Evolutionary conservation across 2,329 filamentous ascomycete genomes (phyloP), one percentile per base, ranked within the genome.

Genomic region (Cytospora paraplurivora): DNA sequence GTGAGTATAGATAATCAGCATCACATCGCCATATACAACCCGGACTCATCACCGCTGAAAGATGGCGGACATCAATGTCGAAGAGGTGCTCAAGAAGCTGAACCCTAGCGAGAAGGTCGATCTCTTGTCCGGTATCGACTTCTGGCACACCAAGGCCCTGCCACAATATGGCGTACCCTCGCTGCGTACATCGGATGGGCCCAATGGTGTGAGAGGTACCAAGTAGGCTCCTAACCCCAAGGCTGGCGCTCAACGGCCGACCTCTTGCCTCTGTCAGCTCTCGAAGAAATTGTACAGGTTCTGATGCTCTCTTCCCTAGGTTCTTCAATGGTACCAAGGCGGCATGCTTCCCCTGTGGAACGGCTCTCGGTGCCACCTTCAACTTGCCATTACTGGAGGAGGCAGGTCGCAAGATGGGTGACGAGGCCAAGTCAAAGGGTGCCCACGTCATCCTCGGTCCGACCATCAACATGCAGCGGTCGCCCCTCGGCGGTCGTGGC

Each of bases 151-250:
- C 38, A 83, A 85, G 68, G 74, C 83, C 15, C 77, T 90, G 7
- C 84, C 85, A 11, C 73, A 84, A 27, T 81, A 87, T 69, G 83
- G 84, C 1, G 80, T 90, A 38, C 88, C 88, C 7, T 85, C 87
- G 0, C 78, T 90, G 37, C 85, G 88, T 55, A 80, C 88, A 54
- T 84, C 85, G 44, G 88, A 91, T 69, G 88, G 88, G 0, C 89
- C 89, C 44, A 90, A 90, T 72, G 88, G 88, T 57, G 83, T 88
- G 38, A 81, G 88, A 67, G 88, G 88, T 57, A 86, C 84, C 54
- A 85, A 84, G 68, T 66, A 59, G 62, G 64, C 57, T 5, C 21
- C 10, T 17, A 19, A n/a, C 1, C 5, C 15, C 35, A 38, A 12
- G 7, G 17, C 27, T 10, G 7, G 7, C 35, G 37, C 34, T 13